These are phyloP conservation scores for Carex cristatella DNA, from an alignment of 176 grass and related monocot species.

Conservation along the genomic window DNA sequence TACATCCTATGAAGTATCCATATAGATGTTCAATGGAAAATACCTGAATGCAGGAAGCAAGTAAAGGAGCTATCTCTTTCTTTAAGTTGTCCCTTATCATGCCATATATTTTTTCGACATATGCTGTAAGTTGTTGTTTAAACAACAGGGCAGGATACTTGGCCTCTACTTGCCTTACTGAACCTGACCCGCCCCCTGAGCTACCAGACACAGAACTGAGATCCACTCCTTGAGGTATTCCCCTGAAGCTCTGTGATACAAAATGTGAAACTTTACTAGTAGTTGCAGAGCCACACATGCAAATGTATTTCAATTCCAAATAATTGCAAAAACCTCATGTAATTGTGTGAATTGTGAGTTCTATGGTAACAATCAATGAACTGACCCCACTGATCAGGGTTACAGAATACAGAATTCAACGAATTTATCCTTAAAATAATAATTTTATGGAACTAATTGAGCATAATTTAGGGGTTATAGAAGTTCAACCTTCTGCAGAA, in stretches of 20 bases:
- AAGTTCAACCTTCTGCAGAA: too few relatives aligned
- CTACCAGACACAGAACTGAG: constrained; percentile 77
- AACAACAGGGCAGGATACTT: constrained; percentile 95
- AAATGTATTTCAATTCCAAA: background rate
- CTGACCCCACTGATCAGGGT: background rate
- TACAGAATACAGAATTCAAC: background rate
- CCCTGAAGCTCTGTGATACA: constrained; percentile 77
- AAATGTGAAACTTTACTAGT: background rate
- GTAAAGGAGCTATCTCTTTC: constrained; percentile 97
- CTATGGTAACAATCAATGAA: background rate
- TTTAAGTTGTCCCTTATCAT: constrained; percentile 99
- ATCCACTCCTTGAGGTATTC: constrained; percentile 88
- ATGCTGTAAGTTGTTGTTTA: constrained; percentile 93
- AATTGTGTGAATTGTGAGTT: constrained; percentile 13
- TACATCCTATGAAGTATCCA: background rate
- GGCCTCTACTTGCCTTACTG: constrained; percentile 87
- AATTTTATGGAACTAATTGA: background rate
- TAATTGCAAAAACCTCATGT: background rate
- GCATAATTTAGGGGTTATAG: too few relatives aligned
- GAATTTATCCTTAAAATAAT: background rate
- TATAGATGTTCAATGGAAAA: constrained; percentile 14
- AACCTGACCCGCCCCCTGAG: constrained; percentile 66
- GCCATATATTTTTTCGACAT: constrained; percentile 99
- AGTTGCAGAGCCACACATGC: too few relatives aligned
- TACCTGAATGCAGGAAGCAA: constrained; percentile 97